Evolutionary conservation across 1,139 yeast genomes (phyloP), one percentile per base, ranked within the genome.

Genomic region (Wickerhamiella infanticola): DNA sequence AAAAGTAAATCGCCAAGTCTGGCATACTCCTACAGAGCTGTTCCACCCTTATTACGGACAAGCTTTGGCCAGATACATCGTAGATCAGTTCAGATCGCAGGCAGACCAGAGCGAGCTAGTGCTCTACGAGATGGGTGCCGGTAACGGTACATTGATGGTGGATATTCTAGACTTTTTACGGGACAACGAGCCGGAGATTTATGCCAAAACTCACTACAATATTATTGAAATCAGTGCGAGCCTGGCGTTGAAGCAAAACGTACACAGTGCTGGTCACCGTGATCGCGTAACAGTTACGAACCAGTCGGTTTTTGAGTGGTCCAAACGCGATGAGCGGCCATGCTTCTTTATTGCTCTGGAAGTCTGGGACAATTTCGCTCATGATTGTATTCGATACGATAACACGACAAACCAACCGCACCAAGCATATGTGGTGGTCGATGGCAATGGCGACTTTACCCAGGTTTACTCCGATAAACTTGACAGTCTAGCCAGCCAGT

Each of bases 21-120:
- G 95, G 95, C 94, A 84, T 58, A 84, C 94, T 0, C 95, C 95
- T 0, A 81, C 93, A 0, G 95, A 84, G 60, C 66, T 85, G 43
- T 84, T 84, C 62, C 61, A 63, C 53, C 95, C 95, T 0, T 77
- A 69, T 56, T 84, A 84, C 57, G 95, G 95, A 5, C 84, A 83
- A 58, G 86, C 94, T 0, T 64, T 84, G 49, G 95, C 94, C 0
- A 64, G 86, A 45, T 79, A 82, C 57, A 63, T 85, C 11, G 59
- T 84, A 41, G 75, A 75, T n/a, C 78, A 79, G 57, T 81, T 79
- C 60, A 78, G 79, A 57, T 76, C 78, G 47, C 69, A 77, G n/a
- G 78, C 74, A 51, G 83, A 84, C 0, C 74, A 75, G 53, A 65
- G 73, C 36, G 85, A 79, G 54, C 66, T 84, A 43, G 68, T 77